A percentile compares a stretch with the other conserved stretches of the same genome.
phyloP scores from a whole-genome alignment of 2,329 filamentous ascomycete genomes.

The Periconia macrospinosa region DNA sequence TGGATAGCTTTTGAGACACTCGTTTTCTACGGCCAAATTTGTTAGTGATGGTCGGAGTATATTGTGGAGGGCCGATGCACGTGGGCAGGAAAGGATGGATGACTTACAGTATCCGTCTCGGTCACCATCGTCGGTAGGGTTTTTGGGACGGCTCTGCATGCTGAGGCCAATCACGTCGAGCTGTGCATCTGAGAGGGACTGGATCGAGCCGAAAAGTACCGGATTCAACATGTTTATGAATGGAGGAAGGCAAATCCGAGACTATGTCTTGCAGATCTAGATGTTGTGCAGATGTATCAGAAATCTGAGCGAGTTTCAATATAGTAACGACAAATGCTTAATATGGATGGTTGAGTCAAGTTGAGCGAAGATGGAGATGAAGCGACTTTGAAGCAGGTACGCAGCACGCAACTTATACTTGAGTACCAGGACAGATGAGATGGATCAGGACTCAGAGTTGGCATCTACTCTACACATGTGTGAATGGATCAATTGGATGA shows the following conservation, averaged over 20 bases:
- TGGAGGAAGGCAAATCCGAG: constrained; percentile 10
- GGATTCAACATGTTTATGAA: constrained; percentile 16
- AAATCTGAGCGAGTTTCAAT: constrained; percentile 19
- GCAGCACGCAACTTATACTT: constrained; percentile 20
- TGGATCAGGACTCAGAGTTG: constrained; percentile 4
- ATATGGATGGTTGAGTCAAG: background rate
- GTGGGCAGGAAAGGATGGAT: background rate
- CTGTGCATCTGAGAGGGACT: too few relatives aligned
- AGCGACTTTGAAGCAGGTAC: constrained; percentile 1
- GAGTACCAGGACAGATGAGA: constrained; percentile 1
- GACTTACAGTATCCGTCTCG: constrained; percentile 27
- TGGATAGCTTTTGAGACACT: background rate
- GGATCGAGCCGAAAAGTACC: constrained; percentile 1
- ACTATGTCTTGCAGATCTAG: constrained; percentile 25
- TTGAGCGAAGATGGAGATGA: background rate
- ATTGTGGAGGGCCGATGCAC: too few relatives aligned
- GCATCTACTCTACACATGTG: too few relatives aligned
- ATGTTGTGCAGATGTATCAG: constrained; percentile 7
- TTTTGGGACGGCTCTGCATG: constrained; percentile 9
- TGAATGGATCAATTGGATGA: too few relatives aligned
- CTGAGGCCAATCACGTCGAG: too few relatives aligned
- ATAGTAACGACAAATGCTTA: background rate
- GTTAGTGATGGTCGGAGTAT: background rate
- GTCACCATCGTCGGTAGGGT: constrained; percentile 2
- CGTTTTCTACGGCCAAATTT: background rate